Evolutionary conservation across 192 early-diverging fungal genomes (phyloP), one percentile per base, ranked within the genome.

Genomic region (Backusella tuberculispora): DNA sequence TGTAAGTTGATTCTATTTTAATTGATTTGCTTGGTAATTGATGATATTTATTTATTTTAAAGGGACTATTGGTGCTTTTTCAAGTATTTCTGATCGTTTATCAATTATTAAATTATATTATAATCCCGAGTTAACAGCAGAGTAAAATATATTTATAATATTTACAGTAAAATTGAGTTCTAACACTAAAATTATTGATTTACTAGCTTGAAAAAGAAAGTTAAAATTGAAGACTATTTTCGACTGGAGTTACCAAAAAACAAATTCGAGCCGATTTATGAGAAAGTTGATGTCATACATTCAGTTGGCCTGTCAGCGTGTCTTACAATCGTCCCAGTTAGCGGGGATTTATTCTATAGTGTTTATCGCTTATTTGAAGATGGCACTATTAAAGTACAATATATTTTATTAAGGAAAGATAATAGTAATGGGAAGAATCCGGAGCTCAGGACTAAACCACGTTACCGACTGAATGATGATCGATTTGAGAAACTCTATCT

Each of bases 331-430:
- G 26, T 60, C 10, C 53, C 53, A 8, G 53, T 26, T 19, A 60
- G 53, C 9, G 53, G 21, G 4, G 8, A 19, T 26, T 60, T 60
- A 26, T 60, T 60, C 26, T 60, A 60, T n/a, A 26, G 53, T 26
- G 10, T 60, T 1, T 60, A 60, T 60, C 53, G 53, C 3, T 26
- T 60, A 60, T 60, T 60, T 60, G 53, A 60, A 60, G 26, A 60
- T 0, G 53, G 53, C 3, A 24, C 21, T 26, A 60, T 60, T 26
- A 60, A 26, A 60, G 53, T 60, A 24, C 53, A 60, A 12, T 60
- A 60, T 24, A 60, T 60, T 60, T 3, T 60, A 26, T 60, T 60
- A 10, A 24, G 21, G 29, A 34, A 34, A 60, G 10, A 24, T 10
- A 26, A 60, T 26, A 60, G 3, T 4, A 60, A 13, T 24, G 12